Evolutionary conservation across 352 stramenopile genomes (phyloP).

Genomic region (Globisporangium polare): DNA sequence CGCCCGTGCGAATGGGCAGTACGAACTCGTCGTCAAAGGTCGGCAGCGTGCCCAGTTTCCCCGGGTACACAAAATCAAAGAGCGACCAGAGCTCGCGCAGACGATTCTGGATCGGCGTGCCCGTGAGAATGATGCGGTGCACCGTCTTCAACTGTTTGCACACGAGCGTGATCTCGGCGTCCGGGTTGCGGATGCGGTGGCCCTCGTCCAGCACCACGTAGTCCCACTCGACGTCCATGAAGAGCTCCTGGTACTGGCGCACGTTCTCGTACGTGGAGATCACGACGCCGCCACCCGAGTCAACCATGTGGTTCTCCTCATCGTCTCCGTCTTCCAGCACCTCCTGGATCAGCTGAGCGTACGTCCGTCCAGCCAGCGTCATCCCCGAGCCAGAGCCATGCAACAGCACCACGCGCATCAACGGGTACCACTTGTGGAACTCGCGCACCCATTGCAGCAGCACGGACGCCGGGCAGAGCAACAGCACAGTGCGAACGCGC

Average conservation of each 20-base stretch:
- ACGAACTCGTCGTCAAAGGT: conserved; percentile 98
- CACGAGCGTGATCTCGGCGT: conserved; percentile 94
- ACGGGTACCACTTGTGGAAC: conserved; percentile 91
- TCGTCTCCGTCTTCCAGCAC: conserved; percentile 25
- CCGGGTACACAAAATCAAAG: conserved; percentile 99
- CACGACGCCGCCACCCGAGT: conserved; percentile 79
- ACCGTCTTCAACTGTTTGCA: conserved; percentile 91
- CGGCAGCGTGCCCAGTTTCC: conserved; percentile 94
- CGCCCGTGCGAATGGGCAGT: conserved; percentile 93
- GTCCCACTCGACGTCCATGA: conserved; percentile 92
- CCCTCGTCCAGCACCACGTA: conserved; percentile 99
- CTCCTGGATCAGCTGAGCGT: conserved; percentile 62
- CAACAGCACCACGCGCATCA: conserved; percentile 86
- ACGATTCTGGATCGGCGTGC: conserved; percentile 93
- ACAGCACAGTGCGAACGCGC: conserved; percentile 71
- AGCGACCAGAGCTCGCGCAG: conserved; percentile 97
- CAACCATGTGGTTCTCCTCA: conserved; percentile 1
- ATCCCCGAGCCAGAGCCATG: conserved; percentile 81
- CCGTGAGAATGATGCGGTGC: conserved; percentile 91
- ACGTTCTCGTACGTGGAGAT: conserved; percentile 98
- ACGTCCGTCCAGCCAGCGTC: conserved; percentile 34
- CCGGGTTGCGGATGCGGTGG: conserved; percentile 98
- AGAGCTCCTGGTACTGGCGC: conserved; percentile 86
- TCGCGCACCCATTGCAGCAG: conserved; percentile 96
- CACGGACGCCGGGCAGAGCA: conserved; percentile 95